Evolutionary conservation across 2,329 filamentous ascomycete genomes (phyloP).

Genomic region (Diaporthe sp.): DNA sequence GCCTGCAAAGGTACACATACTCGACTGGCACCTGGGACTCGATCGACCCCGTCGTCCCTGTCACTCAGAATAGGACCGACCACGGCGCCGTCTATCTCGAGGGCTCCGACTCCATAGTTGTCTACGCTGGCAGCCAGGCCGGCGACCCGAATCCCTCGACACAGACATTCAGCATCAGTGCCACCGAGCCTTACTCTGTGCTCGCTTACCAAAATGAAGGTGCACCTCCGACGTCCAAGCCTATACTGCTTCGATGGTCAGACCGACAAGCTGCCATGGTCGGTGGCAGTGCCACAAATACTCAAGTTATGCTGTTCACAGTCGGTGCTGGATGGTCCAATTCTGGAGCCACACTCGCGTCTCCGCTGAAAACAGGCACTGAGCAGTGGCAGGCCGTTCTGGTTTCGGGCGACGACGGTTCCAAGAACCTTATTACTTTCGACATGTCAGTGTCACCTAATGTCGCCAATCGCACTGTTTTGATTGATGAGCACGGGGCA

Average conservation of each 20-base stretch:
- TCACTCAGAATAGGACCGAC: constrained; percentile 77
- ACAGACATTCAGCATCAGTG: constrained; percentile 81
- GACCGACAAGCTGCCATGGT: constrained; percentile 79
- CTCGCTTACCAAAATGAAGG: constrained; percentile 66
- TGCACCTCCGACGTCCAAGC: constrained; percentile 75
- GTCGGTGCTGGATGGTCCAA: constrained; percentile 74
- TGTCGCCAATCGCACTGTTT: constrained; percentile 76
- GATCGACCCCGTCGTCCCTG: constrained; percentile 58
- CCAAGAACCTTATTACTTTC: constrained; percentile 84
- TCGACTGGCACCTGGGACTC: constrained; percentile 67
- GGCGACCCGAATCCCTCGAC: constrained; percentile 71
- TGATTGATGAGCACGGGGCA: constrained; percentile 73
- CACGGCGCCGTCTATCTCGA: constrained; percentile 85
- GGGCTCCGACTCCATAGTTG: constrained; percentile 77
- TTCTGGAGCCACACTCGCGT: constrained; percentile 74
- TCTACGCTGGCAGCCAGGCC: constrained; percentile 83
- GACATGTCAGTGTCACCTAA: constrained; percentile 83
- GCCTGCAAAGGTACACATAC: constrained; percentile 78
- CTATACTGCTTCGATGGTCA: constrained; percentile 83
- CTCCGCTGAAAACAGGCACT: constrained; percentile 71
- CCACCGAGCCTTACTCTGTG: constrained; percentile 75
- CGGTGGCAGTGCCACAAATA: constrained; percentile 78
- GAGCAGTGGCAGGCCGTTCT: constrained; percentile 72
- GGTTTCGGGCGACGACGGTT: constrained; percentile 80
- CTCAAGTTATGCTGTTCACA: constrained; percentile 80